Conservation (phyloP, 1,284 basidiomycete genomes). For the Irpex lacteus region DNA sequence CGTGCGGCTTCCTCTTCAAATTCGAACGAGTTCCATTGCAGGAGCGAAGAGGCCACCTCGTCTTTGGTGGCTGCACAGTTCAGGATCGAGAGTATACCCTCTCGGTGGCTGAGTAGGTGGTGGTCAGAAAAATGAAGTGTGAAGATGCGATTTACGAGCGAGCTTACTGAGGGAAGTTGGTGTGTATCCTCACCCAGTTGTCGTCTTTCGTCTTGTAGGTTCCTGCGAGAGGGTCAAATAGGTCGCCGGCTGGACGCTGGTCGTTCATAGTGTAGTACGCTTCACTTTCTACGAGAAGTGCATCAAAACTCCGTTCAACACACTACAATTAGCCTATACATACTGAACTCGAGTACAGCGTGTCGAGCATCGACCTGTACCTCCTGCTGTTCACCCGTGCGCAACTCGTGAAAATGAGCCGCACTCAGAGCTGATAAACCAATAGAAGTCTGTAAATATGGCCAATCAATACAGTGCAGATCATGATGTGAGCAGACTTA, state of each 20-base stretch:
- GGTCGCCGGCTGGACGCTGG: conserved; percentile 27
- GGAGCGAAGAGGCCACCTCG: conserved; percentile 40
- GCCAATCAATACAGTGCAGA: background rate
- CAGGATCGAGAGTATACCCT: conserved; percentile 49
- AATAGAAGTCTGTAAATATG: conserved; percentile 40
- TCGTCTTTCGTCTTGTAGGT: conserved; percentile 51
- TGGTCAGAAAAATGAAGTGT: background rate
- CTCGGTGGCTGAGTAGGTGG: conserved; percentile 41
- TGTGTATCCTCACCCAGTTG: conserved; percentile 54
- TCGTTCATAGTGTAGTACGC: conserved; percentile 47
- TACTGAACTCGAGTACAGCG: conserved; percentile 57
- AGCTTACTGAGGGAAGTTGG: conserved; percentile 62
- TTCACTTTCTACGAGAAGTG: conserved; percentile 41
- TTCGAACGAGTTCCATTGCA: conserved; percentile 43
- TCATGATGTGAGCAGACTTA: conserved; percentile 14
- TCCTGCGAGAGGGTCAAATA: conserved; percentile 54
- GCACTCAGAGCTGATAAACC: conserved; percentile 54
- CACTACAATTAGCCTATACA: conserved; percentile 22
- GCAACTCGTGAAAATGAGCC: conserved; percentile 46
- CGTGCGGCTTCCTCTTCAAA: conserved; percentile 50
- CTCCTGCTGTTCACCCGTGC: conserved; percentile 44
- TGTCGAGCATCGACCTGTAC: conserved; percentile 55
- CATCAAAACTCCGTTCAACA: background rate
- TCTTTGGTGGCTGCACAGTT: conserved; percentile 31
- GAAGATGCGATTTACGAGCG: background rate